These are phyloP conservation scores for Phragmites australis DNA, from an alignment of 176 grass and related monocot species.

Conservation along the genomic window DNA sequence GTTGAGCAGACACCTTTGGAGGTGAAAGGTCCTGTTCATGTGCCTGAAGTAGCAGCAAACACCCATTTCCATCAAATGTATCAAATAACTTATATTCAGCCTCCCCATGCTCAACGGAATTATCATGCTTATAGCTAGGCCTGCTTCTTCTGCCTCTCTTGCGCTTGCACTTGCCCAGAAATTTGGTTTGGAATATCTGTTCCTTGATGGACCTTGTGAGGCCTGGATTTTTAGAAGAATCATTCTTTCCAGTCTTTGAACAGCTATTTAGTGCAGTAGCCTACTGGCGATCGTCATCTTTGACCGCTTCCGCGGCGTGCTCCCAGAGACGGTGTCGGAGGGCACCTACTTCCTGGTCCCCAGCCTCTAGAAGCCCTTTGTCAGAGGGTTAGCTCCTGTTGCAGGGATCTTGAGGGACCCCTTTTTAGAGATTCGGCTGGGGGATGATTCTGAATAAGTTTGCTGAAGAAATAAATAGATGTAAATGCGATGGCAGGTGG, in stretches of 20 bases:
- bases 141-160: constrained; percentile 53
- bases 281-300: constrained; percentile 66
- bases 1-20: not conserved
- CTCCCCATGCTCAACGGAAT: constrained; percentile 42
- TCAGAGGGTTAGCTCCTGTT: too few species aligned
- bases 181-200: constrained; percentile 54
- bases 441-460: too few species aligned
- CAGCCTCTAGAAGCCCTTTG: constrained; percentile 82
- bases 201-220: constrained; percentile 42
- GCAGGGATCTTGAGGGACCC: too few species aligned
- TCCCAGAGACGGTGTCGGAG: constrained; percentile 57
- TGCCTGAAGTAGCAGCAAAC: constrained; percentile 57
- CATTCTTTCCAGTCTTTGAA: constrained; percentile 27
- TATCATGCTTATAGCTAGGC: constrained; percentile 46
- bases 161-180: constrained; percentile 42
- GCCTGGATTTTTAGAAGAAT: constrained; percentile 21
- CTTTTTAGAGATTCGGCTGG: too few species aligned
- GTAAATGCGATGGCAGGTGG: too few species aligned
- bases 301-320: constrained; percentile 79
- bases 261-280: constrained; percentile 25
- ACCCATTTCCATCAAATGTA: constrained; percentile 47
- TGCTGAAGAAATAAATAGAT: too few species aligned
- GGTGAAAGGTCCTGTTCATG: constrained; percentile 53
- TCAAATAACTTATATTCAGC: constrained; percentile 48
- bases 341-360: constrained; percentile 87